Base-by-base conservation (phyloP, 2,329 filamentous ascomycete species). In the Calonectria multiphialidica region DNA sequence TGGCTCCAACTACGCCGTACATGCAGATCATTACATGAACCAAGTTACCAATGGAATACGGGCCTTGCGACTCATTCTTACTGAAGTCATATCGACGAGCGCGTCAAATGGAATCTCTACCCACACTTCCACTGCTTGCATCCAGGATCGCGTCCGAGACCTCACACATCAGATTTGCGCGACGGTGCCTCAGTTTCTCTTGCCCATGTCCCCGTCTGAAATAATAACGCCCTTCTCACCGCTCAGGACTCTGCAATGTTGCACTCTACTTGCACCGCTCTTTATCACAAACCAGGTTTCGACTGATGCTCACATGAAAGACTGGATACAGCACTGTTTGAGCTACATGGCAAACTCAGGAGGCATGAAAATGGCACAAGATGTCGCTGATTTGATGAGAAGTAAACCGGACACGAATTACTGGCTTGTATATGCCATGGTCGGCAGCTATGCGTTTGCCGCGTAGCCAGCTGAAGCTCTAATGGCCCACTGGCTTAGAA, bases 401-500 rank as follows among this genome's bases (percentile, higher is more conserved):
- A 57, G 25, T 18, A 62, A 45, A 18, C 62, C 45, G 18, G 28
- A 75, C 42, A 25, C 74, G 49, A 68, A 66, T 2, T 80, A 77
- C 25, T 77, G 77, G 74, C 69, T 73, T 3, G 72, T 80, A 1
- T 80, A 77, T 55, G 73, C 76, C 3, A 76, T 74, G 65, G 42
- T 79, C 2, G 79, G 79, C 1, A 79, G 79, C 25, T 80, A 80
- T 62, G 78, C 78, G 1, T 76, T 79, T 55, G 74, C 77, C 1
- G 75, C 77, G 44, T 66, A 23, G n/a, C 7, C 15, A 21, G 28
- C 12, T 28, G 7, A 2, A 25, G 16, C 9, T 28, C 3, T 7
- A 6, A 50, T 13, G 23, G 9, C 6, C 10, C 23, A 16, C 23
- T 18, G 18, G n/a, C 28, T 30, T 30, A 5, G 28, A 30, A 8